Evolutionary conservation across 805 yeast species (phyloP).

Genomic region (Candida mattraensis): DNA sequence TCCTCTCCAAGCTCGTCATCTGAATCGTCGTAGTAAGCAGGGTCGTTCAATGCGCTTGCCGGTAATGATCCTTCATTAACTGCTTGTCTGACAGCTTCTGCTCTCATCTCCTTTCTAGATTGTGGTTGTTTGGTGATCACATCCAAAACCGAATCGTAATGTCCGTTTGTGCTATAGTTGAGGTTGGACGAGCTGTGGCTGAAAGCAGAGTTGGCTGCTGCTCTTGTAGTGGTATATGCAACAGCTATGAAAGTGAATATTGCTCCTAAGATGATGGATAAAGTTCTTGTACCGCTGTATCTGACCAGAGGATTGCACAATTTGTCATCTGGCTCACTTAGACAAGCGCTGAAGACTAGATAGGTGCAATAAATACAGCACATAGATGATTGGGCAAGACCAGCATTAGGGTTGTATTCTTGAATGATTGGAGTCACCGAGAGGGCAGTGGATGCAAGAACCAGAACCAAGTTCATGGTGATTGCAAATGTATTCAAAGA

Average conservation of each 20-base stretch:
- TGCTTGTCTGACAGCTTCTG: slow-evolving; percentile 87
- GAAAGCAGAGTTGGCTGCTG: slow-evolving; percentile 80
- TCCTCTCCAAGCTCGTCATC: slow-evolving; percentile 56
- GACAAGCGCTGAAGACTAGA: slow-evolving; percentile 85
- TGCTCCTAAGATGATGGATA: slow-evolving; percentile 86
- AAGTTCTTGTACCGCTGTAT: slow-evolving; percentile 85
- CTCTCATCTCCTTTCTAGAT: slow-evolving; percentile 66
- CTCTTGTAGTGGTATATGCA: slow-evolving; percentile 96
- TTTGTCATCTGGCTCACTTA: slow-evolving; percentile 94
- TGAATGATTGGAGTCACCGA: slow-evolving; percentile 84
- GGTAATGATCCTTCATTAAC: slow-evolving; percentile 96
- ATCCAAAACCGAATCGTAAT: slow-evolving; percentile 44
- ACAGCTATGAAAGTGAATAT: slow-evolving; percentile 91
- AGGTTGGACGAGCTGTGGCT: slow-evolving; percentile 34
- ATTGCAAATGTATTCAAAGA: slow-evolving; percentile 88
- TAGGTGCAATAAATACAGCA: slow-evolving; percentile 93
- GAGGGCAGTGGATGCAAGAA: slow-evolving; percentile 61
- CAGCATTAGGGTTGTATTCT: slow-evolving; percentile 92
- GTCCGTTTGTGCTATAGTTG: slow-evolving; percentile 27
- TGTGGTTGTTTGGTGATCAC: slow-evolving; percentile 50
- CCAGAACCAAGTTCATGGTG: slow-evolving; percentile 67
- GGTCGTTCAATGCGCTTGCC: slow-evolving; percentile 82
- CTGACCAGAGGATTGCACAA: slow-evolving; percentile 90
- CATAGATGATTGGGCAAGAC: slow-evolving; percentile 95
- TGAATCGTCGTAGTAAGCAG: slow-evolving; percentile 53